Base-by-base conservation (phyloP, 305 asterid genomes). In the Fraxinus sp. region DNA sequence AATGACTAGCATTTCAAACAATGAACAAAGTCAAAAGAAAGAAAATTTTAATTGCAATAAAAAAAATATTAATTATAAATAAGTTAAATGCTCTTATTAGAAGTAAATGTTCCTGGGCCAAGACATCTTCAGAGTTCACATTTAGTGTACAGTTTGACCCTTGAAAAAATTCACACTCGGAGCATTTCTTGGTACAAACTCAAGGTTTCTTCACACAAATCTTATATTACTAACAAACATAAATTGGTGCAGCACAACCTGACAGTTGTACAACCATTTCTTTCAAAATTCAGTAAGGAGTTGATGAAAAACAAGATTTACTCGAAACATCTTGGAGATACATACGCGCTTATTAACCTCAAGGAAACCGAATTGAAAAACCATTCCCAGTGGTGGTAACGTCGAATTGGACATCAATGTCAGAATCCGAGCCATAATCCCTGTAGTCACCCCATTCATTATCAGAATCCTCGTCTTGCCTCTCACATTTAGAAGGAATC, bases 381-480 rank as follows among this genome's bases (percentile, higher is more conserved):
- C 97, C 98, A 68, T 88, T 87, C 28, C 92, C 90, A 0, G 95
- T 87, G 75, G 84, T 86, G n/a, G 90, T 89, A 13, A 91, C 76
- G 0, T 84, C 74, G 2, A 89, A 85, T 10, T 92, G 92, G 37
- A 91, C 97, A 36, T 92, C 98, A 5, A 81, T 85, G 26, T 96
- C 99, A 0, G 98, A 92, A 70, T 95, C 98, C 1, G 96, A 92
- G 72, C 84, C 91, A 30, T 86, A 83, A 77, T 89, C 93, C 86
- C 87, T 84, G 59, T 79, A 85, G 49, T 86, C 90, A 68, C 89
- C 87, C 92, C 92, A 90, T 14, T 92, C 92, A 14, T 77, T 83
- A 2, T 91, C 83, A n/a, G 92, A 90, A 82, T 87, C 94, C 73
- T 90, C 97, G 26, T 87, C 90, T 0, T 82, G 83, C 79, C 71